phyloP scores from a whole-genome alignment of 2,329 filamentous ascomycete genomes.

The Aspergillus novofumigatus region DNA sequence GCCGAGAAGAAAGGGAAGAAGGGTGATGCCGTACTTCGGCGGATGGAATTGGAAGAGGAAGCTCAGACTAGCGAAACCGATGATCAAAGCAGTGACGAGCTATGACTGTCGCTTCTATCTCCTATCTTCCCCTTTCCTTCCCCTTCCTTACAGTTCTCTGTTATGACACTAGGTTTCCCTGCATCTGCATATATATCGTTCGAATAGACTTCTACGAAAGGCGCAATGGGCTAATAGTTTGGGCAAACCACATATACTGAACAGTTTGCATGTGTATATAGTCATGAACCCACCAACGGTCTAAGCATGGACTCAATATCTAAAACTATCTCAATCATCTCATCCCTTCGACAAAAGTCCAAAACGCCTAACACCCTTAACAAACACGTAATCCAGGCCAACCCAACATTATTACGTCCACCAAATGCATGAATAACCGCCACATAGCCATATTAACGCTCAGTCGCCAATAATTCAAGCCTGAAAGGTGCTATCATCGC shows the following conservation, averaged over 20 bases:
- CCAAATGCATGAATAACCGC: not conserved
- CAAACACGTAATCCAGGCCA: not conserved
- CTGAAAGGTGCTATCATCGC: no score
- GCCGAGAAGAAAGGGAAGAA: slow-evolving; percentile 43
- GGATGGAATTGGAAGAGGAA: slow-evolving; percentile 36
- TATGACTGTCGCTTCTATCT: slow-evolving; percentile 1
- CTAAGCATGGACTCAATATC: not conserved
- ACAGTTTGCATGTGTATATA: not conserved
- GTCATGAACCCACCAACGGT: not conserved
- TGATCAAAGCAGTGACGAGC: slow-evolving; percentile 33
- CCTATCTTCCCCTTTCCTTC: not conserved
- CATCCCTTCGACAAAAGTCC: not conserved
- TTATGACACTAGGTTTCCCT: not conserved
- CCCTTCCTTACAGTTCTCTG: not conserved
- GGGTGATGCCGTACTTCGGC: slow-evolving; percentile 36
- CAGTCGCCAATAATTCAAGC: not conserved
- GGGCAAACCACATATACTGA: not conserved
- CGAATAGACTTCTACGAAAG: not conserved
- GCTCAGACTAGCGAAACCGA: slow-evolving; percentile 32
- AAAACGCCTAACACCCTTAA: not conserved
- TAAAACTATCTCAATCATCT: not conserved
- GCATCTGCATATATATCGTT: not conserved
- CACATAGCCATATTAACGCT: not conserved
- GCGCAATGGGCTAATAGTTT: not conserved
- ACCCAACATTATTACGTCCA: not conserved